Evolutionary conservation across 1,139 yeast genomes (phyloP).

Genomic region (Protomyces lactucae-debilis): DNA sequence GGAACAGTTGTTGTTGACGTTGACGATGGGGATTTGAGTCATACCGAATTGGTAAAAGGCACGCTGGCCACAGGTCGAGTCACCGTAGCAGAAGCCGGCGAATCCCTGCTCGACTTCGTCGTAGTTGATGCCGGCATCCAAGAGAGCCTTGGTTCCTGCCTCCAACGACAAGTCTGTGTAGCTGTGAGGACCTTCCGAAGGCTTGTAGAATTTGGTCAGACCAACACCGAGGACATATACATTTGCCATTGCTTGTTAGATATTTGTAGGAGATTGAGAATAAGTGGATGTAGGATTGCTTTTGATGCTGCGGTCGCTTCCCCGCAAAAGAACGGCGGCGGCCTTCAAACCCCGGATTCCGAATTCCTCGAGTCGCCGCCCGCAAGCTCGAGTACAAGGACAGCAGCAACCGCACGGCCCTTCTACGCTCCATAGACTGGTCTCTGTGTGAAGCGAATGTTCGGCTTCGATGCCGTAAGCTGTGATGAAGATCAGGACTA

Average conservation of each 20-base stretch:
- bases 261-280: no score
- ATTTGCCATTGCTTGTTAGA: neutral
- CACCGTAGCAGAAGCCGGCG: constrained; percentile 38
- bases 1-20: constrained; percentile 39
- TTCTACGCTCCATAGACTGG: no score
- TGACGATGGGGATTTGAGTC: constrained; percentile 38
- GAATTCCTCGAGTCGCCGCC: no score
- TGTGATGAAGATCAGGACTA: no score
- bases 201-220: constrained; percentile 38
- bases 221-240: constrained; percentile 38
- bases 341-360: no score
- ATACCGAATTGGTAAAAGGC: constrained; percentile 38
- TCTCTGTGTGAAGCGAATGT: no score
- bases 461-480: no score
- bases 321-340: no score
- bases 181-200: constrained; percentile 35
- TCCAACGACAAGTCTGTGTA: constrained; percentile 38
- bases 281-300: no score
- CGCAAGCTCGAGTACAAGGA: no score
- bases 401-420: no score
- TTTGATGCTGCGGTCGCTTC: no score
- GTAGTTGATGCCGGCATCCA: constrained; percentile 37
- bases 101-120: constrained; percentile 37
- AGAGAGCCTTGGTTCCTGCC: constrained; percentile 37
- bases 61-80: constrained; percentile 38